phyloP scores from a whole-genome alignment of 2,329 filamentous ascomycete species.

The Colletotrichum kahawae region DNA sequence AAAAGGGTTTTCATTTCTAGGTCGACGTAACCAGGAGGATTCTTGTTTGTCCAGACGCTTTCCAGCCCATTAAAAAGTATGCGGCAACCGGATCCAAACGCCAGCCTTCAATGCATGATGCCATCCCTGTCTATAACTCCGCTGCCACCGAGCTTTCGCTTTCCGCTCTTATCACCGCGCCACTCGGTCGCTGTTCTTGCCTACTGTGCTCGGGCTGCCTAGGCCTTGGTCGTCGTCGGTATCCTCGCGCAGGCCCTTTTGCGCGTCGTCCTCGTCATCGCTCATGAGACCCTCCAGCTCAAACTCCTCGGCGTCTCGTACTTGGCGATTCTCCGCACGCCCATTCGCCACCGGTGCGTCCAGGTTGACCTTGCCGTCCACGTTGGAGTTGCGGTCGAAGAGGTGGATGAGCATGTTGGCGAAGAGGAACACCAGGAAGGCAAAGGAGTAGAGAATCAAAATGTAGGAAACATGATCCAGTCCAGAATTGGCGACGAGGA shows the following conservation, averaged over 20 bases:
- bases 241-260: conserved; percentile 67
- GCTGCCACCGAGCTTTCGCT: not conserved
- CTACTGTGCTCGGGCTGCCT: conserved; percentile 45
- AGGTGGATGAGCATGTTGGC: conserved; percentile 84
- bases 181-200: conserved; percentile 47
- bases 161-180: conserved; percentile 20
- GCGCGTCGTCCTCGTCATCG: conserved; percentile 73
- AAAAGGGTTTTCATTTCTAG: not conserved
- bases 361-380: conserved; percentile 39
- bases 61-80: not conserved
- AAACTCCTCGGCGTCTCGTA: conserved; percentile 83
- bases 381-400: conserved; percentile 69
- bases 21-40: not conserved
- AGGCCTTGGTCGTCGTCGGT: conserved; percentile 62
- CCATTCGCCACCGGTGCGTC: conserved; percentile 35
- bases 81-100: conserved; percentile 10
- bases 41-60: conserved; percentile 5
- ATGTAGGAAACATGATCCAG: conserved; percentile 93
- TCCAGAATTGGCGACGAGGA: conserved; percentile 71
- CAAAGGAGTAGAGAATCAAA: conserved; percentile 86
- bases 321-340: conserved; percentile 54
- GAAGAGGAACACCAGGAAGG: conserved; percentile 91
- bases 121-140: conserved; percentile 10
- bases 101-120: conserved; percentile 11
- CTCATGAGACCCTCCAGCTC: conserved; percentile 84